Evolutionary conservation across 2,329 filamentous ascomycete genomes (phyloP), one percentile per base, ranked within the genome.

Genomic region (Xylariales sp.): DNA sequence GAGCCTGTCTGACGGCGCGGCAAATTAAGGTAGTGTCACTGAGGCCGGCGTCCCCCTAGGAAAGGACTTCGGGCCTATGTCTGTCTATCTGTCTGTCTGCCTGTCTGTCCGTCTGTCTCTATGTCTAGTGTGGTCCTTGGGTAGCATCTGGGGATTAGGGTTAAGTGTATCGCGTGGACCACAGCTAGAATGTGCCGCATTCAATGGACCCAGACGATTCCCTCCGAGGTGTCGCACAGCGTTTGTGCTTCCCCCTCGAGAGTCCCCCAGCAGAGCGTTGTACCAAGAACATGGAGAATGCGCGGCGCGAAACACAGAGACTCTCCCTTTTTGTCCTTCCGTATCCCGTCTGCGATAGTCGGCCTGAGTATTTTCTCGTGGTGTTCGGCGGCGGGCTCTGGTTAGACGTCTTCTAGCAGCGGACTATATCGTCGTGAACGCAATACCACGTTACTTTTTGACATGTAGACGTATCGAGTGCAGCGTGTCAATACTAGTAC

Each of bases 101-200:
- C 23, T 23, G 23, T 23, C 23, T 23, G 23, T 23, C 23, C 23
- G 23, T 2, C 23, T 23, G 23, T 23, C 43, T 64, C 23, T 23
- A 23, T 23, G 23, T 2, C 23, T 23, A 23, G 23, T 23, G 23
- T 23, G 48, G 28, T 62, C 18, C 57, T 8, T 62, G 48, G 52
- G 63, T 58, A 55, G 62, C 18, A 62, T 68, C 62, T 68, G 54
- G 66, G 66, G 57, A 59, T 61, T 43, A 57, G 60, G 53, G 55
- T 59, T 62, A 34, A 62, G 57, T 49, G 62, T 62, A 60, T 65
- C 48, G 57, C 18, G 41, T 65, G 53, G 57, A 50, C 49, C 12
- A 39, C 36, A 39, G 23, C 36, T 39, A 46, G n/a, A 61, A 52
- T 64, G 55, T 68, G 39, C 56, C 65, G 59, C 62, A 34, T 18